These are phyloP conservation scores for Dioscorea zingiberensis DNA, from an alignment of 106 monocot species.

Conservation along the genomic window DNA sequence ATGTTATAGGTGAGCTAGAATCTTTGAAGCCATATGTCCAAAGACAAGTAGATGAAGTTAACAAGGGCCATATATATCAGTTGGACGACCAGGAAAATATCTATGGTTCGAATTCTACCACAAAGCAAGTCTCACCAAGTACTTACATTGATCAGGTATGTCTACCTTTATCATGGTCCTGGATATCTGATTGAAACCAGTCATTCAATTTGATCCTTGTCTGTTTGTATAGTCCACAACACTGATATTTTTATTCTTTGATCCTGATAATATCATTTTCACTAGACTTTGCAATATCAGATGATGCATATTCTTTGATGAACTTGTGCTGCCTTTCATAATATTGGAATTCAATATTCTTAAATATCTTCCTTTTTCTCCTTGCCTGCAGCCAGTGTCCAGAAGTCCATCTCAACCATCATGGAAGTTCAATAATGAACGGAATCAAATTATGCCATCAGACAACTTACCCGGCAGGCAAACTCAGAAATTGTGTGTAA, in stretches of 20 bases:
- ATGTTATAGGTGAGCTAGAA: conserved; percentile 82
- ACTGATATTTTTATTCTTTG: not conserved
- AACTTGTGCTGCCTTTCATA: not conserved
- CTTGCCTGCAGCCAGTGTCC: conserved; percentile 24
- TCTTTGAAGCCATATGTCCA: conserved; percentile 67
- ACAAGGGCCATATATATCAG: conserved; percentile 31
- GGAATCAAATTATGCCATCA: conserved; percentile 23
- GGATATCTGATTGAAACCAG: no score
- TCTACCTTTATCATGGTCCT: no score
- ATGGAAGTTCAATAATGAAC: conserved; percentile 27
- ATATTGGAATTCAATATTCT: no score
- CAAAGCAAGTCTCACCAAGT: conserved; percentile 27
- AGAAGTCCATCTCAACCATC: conserved; percentile 26
- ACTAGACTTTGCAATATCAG: no score
- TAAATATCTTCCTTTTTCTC: no score
- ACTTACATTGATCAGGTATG: conserved; percentile 50
- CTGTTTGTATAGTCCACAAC: not conserved
- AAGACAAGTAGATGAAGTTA: conserved; percentile 61
- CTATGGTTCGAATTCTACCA: conserved; percentile 12
- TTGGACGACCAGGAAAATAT: conserved; percentile 20
- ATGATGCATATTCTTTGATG: not conserved
- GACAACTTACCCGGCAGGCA: conserved; percentile 31
- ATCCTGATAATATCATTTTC: not conserved
- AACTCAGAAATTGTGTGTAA: conserved; percentile 25
- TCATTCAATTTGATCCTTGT: no score